Evolutionary conservation across 2,329 filamentous ascomycete genomes (phyloP), one percentile per base, ranked within the genome.

Genomic region (Microsporum canis): DNA sequence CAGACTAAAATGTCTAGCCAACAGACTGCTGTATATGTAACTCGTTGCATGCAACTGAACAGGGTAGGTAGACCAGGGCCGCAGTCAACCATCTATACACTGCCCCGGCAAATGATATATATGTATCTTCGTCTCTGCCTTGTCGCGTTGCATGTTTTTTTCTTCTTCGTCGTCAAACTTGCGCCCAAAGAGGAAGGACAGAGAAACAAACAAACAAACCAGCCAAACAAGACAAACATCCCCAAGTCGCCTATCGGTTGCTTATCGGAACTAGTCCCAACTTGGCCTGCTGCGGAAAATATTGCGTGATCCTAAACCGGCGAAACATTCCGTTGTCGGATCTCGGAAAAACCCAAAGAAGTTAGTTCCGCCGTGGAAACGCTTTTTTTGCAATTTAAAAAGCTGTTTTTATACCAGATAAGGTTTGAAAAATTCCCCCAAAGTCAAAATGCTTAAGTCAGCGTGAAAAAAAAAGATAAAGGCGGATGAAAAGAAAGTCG

Each of bases 241-340:
- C 51, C 51, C 27, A 51, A 51, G 27, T 29, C 31, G 45, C 51
- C 36, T 55, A 55, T 55, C 51, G 5, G 12, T 14, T 10, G 8
- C 33, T 33, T 34, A 57, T 57, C 55, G 4, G 23, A 34, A n/a
- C 53, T 61, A 61, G 57, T 17, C 57, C 38, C 3, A n/a, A 45
- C 12, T 8, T 3, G 23, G 60, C 3, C 17, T 59, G 47, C 17
- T 1, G 49, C 38, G 57, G 5, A 3, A 5, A 27, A 55, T 12
- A 62, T 62, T 56, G 60, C 60, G 60, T 62, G 60, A 62, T 62
- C 23, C 47, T 1, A 47, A 12, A 17, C 3, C 60, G 57, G 57
- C 47, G 58, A 56, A 62, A 59, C 49, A 34, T 59, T 31, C 55
- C 55, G 27, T 5, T 41, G 14, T 33, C 10, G 36, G 36, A 36